Evolutionary conservation across 495 filamentous ascomycete genomes (phyloP), one percentile per base, ranked within the genome.

Genomic region (Annulohypoxylon nitens): DNA sequence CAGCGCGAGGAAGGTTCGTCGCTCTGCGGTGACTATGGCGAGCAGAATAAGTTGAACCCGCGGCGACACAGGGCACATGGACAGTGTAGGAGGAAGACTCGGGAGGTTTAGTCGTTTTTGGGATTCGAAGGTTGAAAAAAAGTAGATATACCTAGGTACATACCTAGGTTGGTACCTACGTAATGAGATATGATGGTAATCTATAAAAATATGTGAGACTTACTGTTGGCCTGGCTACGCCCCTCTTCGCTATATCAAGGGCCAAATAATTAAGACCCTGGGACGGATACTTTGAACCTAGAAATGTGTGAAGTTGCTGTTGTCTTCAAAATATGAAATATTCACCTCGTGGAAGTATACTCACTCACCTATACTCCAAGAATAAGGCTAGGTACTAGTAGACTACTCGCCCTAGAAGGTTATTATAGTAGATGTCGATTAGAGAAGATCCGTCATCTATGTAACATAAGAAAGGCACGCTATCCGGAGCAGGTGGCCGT

Each of bases 1-100:
- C 39, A 71, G 25, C 62, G 72, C 7, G 62, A 45, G 4, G 61
- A 53, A 6, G 47, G 25, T 2, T 47, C 45, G 14, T 39, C 14
- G 37, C 36, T 59, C 18, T 69, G 71, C 30, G 54, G 18, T 26
- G 66, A 74, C 30, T 65, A 61, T 34, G 41, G 34, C 23, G 65
- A 45, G 53, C 41, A 59, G 36, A 69, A 73, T 20, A 25, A n/a
- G 11, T 11, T 55, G 26, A 64, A 70, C 37, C 67, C 60, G 36
- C 50, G 61, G 8, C 51, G 60, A 30, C 61, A 70, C n/a, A 51
- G 61, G 6, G 12, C 45, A 11, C 61, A 70, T 16, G 67, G 67
- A 7, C 6, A 33, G 57, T 1, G 26, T 3, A 37, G 37, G 20
- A 33, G 36, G n/a, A 43, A 43, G 16, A 16, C 5, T 2, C 25